Conservation (phyloP, 805 yeast species). For the Cyberlindnera misumaiensis region DNA sequence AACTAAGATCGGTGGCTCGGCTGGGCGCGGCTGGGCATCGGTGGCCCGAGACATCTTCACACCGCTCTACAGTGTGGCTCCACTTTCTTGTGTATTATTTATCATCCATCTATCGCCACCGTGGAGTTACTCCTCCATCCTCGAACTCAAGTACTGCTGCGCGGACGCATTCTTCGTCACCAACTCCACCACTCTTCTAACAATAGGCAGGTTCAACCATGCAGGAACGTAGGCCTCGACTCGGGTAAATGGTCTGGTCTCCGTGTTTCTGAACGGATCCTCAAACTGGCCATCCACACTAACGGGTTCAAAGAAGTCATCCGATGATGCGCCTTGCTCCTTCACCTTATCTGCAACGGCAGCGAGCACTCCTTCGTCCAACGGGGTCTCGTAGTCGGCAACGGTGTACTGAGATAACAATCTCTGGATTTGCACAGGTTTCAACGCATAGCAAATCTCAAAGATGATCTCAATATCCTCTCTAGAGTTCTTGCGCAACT, state of each 20-base stretch:
- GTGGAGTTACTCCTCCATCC: constrained; percentile 2
- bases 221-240: constrained; percentile 93
- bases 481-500: constrained; percentile 80
- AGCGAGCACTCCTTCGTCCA: constrained; percentile 72
- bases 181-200: constrained; percentile 82
- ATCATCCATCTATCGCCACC: too few relatives aligned
- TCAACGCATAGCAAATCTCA: constrained; percentile 90
- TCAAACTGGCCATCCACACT: constrained; percentile 70
- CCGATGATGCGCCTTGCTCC: constrained; percentile 44
- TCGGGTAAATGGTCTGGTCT: constrained; percentile 69
- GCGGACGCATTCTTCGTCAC: constrained; percentile 78
- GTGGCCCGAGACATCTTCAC: too few relatives aligned
- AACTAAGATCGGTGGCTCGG: too few relatives aligned
- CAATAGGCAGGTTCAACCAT: constrained; percentile 82
- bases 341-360: constrained; percentile 78
- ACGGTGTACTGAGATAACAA: constrained; percentile 81
- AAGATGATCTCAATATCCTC: constrained; percentile 88
- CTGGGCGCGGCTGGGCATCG: too few relatives aligned
- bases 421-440: constrained; percentile 93
- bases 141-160: constrained; percentile 39
- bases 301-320: constrained; percentile 64
- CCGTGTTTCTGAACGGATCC: constrained; percentile 75
- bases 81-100: too few relatives aligned
- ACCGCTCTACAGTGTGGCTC: too few relatives aligned
- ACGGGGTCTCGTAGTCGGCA: constrained; percentile 93